Base-by-base conservation (phyloP, 257 asterid species). In the Solanum piurae region DNA sequence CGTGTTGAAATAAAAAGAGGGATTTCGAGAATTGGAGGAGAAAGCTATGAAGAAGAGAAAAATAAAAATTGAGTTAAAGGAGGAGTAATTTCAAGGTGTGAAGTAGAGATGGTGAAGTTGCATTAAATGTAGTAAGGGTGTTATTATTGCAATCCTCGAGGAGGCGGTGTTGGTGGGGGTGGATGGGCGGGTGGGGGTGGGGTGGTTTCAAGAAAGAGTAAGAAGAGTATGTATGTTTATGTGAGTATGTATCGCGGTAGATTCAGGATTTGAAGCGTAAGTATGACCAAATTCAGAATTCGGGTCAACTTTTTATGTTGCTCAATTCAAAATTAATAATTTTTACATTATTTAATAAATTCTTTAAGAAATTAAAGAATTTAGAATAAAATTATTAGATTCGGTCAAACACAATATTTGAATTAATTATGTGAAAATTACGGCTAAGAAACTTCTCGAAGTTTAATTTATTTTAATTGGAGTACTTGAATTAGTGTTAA, bases 61-160 rank as follows among this genome's bases (percentile, higher is more conserved):
- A 38, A 38, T 40, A 23, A 66, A 5, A 25, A 25, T 5, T 83
- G 60, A 12, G 40, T 29, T 29, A 71, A 80, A 9, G 60, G 52
- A 34, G 88, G 88, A 88, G 83, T 88, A 38, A 88, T 88, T 88
- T 86, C 88, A 52, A 69, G 12, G 44, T 42, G 9, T 77, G 73
- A 58, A 84, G 33, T 25, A 18, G 82, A 74, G 88, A 88, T 62
- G 86, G 66, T 76, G 83, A 42, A 21, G 84, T 38, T 31, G 84
- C 87, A 87, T 87, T 87, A 33, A 87, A 44, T 82, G 89, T 85
- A 85, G 87, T 86, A 40, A 83, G 33, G 88, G 23, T 29, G 52
- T 84, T 83, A 31, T 42, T 46, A 27, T 16, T 34, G 27, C 44
- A 40, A 34, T 16, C 18, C 12, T 7, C 2, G 87, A 66, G 58